Evolutionary conservation across 2,329 filamentous ascomycete species (phyloP), one percentile per base, ranked within the genome.

Genomic region (Fusarium dimerum): DNA sequence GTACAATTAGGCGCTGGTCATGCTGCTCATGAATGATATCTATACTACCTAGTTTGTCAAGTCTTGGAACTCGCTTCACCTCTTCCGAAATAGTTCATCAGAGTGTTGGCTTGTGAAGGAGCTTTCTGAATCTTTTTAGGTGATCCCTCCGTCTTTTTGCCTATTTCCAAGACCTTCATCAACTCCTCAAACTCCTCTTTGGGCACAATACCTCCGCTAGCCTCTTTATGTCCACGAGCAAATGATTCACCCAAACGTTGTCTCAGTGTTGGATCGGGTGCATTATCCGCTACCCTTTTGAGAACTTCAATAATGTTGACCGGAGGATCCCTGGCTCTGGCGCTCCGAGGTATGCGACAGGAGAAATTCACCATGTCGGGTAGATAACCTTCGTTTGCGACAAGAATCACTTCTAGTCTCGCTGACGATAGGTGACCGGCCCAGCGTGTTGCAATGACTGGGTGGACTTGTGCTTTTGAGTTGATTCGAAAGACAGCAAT

Each of bases 391-490:
- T 84, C 80, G 50, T 89, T 89, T 0, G 85, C 86, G 5, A 85
- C 84, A 59, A 88, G 74, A 8, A 89, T 75, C 1, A 88, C 81
- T 61, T 88, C 80, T 1, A 88, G 73, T 48, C 78, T 79, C 44
- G 78, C 73, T 1, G 81, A 84, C 43, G 78, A 78, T 4, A 89
- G 71, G 56, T 82, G 76, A 0, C 82, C 81, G 1, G 85, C 80
- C 86, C 86, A 88, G 11, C 85, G 74, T 5, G 84, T 87, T 2
- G 86, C 85, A 50, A 89, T 85, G 3, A 88, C 77, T 0, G 84
- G 83, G 64, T 89, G 86, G 0, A 89, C 76, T 61, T 88, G 86
- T 2, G 83, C 81, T 26, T 72, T 68, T 1, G 80, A 85, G 34
- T 69, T 75, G 60, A 89, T 87, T 5, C 81, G 76, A 42, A 89